phyloP scores from a whole-genome alignment of 352 stramenopile genomes.

The Phytophthora idaei region DNA sequence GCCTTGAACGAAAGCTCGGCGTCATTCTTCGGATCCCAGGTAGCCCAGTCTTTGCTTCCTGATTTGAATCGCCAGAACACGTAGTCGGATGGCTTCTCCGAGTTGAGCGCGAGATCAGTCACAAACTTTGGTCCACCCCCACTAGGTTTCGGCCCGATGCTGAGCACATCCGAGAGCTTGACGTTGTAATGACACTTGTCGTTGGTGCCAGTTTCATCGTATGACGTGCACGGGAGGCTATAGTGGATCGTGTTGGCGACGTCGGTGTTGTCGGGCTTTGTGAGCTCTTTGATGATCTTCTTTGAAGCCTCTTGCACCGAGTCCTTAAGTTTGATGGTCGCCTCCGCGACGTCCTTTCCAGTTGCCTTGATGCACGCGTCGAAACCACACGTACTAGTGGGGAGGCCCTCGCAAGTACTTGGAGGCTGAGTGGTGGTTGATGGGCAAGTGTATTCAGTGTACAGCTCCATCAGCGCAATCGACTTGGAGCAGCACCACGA shows the following conservation, averaged over 20 bases:
- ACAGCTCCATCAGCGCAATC: conserved; percentile 9
- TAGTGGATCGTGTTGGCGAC: conserved; percentile 18
- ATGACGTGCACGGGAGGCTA: conserved; percentile 19
- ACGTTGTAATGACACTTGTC: conserved; percentile 12
- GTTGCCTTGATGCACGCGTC: conserved; percentile 44
- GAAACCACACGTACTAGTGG: conserved; percentile 28
- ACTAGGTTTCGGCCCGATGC: neutral
- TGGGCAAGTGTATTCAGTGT: conserved; percentile 8
- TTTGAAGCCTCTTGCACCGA: conserved; percentile 9
- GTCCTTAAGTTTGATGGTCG: conserved; percentile 27
- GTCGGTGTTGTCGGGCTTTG: neutral
- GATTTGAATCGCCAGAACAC: conserved; percentile 64
- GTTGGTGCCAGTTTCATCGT: neutral
- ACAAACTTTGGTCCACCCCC: neutral
- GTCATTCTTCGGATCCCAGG: conserved; percentile 12
- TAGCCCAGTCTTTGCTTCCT: conserved; percentile 6
- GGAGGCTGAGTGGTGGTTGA: neutral
- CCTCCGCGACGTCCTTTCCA: conserved; percentile 42
- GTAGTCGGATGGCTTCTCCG: conserved; percentile 1
- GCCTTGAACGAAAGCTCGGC: conserved; percentile 28
- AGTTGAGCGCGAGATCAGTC: neutral
- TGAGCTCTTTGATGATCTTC: conserved; percentile 1
- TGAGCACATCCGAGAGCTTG: conserved; percentile 25
- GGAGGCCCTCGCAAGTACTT: neutral
- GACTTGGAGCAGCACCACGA: conserved; percentile 16